Base-by-base conservation (phyloP, 2,329 filamentous ascomycete species). In the Dissoconium aciculare region DNA sequence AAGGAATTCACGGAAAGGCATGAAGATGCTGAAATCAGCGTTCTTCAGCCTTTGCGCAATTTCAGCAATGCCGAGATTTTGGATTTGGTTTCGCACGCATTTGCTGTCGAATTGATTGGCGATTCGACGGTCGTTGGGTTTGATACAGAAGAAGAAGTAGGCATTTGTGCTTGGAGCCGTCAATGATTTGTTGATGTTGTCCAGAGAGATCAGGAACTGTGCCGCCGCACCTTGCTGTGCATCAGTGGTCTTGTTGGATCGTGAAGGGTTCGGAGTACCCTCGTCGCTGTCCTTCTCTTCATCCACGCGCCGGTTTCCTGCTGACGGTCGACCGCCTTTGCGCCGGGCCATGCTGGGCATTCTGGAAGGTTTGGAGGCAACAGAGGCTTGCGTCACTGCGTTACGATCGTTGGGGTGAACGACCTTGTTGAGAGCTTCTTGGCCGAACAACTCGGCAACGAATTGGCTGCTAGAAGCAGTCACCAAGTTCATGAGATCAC, bases 101-200 rank as follows among this genome's bases (percentile, higher is more conserved):
- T 95, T 95, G 68, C 84, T 94, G 56, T 98, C 89, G 46, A 95
- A 98, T 50, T 98, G 89, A 45, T 98, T 98, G 38, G 89, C 87
- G 43, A 98, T 98, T 29, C 89, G 75, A 31, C 89, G 72, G 53
- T 98, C 89, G 45, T 98, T 98, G 13, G 89, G 87, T 58, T 98
- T 98, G 40, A 98, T 60, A 50, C 89, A 98, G 57, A 98, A 94
- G 26, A 98, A 71, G 46, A 94, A 95, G 57, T 98, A 98, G 1
- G 79, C 72, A 49, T 98, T 98, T 8, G 84, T 80, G 49, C 84
- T 81, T 3, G 77, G 71, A 2, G 80, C 74, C 2, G 74, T 78
- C 26, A 98, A 64, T 2, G 83, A 85, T 46, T 87, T 85, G 35
- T 77, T 91, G 34, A 98, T 81, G 36, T 89, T 91, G 42, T 93